Conservation (phyloP, 1,139 yeast species). For the Yamadazyma spencermartinsiae region DNA sequence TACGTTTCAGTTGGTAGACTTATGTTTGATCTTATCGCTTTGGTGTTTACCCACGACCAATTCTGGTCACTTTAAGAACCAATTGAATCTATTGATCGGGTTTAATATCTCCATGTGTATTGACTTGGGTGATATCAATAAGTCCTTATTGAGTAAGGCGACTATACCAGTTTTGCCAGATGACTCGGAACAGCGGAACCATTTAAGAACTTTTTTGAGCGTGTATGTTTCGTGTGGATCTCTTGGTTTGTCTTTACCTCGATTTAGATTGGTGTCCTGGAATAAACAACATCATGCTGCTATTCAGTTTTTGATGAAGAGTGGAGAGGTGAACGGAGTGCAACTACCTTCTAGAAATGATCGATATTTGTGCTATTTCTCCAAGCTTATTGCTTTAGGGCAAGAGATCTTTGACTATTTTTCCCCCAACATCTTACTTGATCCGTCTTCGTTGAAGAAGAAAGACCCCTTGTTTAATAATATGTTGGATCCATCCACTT, state of each 20-base stretch:
- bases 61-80: slow-evolving; percentile 54
- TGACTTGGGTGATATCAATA: slow-evolving; percentile 43
- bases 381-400: slow-evolving; percentile 41
- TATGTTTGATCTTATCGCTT: slow-evolving; percentile 45
- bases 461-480: slow-evolving; percentile 17
- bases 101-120: slow-evolving; percentile 47
- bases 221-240: slow-evolving; percentile 53
- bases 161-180: slow-evolving; percentile 21
- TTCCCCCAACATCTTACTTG: slow-evolving; percentile 16
- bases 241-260: slow-evolving; percentile 48
- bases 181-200: slow-evolving; percentile 36
- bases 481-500: slow-evolving; percentile 16
- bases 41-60: slow-evolving; percentile 54
- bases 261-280: slow-evolving; percentile 52
- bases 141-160: slow-evolving; percentile 12
- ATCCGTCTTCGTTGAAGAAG: slow-evolving; percentile 7
- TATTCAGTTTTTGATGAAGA: slow-evolving; percentile 26
- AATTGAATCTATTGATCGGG: slow-evolving; percentile 47
- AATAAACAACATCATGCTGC: slow-evolving; percentile 44
- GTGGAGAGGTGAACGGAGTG: slow-evolving; percentile 25
- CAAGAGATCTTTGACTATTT: slow-evolving; percentile 43
- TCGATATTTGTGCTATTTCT: slow-evolving; percentile 37
- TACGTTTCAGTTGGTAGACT: slow-evolving; percentile 40
- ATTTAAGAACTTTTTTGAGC: slow-evolving; percentile 43
- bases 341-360: slow-evolving; percentile 27